phyloP scores from a whole-genome alignment of 1,284 basidiomycete genomes.

The Volvariella surrecta region DNA sequence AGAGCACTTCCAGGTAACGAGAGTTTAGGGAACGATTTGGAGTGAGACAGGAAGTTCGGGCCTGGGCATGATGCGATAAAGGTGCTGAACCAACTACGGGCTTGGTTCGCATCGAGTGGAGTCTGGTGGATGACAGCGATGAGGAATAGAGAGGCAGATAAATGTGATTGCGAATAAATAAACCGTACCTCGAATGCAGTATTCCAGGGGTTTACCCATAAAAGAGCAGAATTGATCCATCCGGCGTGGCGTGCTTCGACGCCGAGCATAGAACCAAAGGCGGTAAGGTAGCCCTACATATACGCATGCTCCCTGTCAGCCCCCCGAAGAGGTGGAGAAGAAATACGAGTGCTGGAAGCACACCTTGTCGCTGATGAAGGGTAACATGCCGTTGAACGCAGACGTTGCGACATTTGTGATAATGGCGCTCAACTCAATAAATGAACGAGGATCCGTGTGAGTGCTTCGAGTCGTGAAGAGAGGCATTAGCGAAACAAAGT shows the following conservation, averaged over 20 bases:
- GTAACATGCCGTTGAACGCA: slow-evolving; percentile 47
- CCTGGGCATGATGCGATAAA: slow-evolving; percentile 46
- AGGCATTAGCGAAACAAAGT: not conserved
- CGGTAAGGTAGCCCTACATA: slow-evolving; percentile 25
- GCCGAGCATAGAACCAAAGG: slow-evolving; percentile 32
- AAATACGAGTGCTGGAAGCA: not conserved
- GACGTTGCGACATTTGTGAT: slow-evolving; percentile 51
- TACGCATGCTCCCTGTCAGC: too few species aligned
- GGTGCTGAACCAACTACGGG: slow-evolving; percentile 29
- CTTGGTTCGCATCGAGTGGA: slow-evolving; percentile 42
- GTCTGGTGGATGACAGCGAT: slow-evolving; percentile 18
- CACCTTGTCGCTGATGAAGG: slow-evolving; percentile 30
- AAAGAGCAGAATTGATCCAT: slow-evolving; percentile 43
- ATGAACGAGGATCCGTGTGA: slow-evolving; percentile 35
- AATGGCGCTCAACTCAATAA: slow-evolving; percentile 41
- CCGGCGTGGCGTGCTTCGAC: slow-evolving; percentile 38
- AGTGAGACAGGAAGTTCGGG: slow-evolving; percentile 24
- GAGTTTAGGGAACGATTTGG: slow-evolving; percentile 4
- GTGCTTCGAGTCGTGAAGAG: slow-evolving; percentile 27
- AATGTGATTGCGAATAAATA: not conserved
- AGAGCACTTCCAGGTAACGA: too few species aligned
- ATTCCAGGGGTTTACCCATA: slow-evolving; percentile 42
- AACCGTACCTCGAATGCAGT: slow-evolving; percentile 35
- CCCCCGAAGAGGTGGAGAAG: not conserved
- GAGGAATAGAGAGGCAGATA: slow-evolving; percentile 12